phyloP scores from a whole-genome alignment of 805 yeast species.

The Wickerhamomyces tratensis region DNA sequence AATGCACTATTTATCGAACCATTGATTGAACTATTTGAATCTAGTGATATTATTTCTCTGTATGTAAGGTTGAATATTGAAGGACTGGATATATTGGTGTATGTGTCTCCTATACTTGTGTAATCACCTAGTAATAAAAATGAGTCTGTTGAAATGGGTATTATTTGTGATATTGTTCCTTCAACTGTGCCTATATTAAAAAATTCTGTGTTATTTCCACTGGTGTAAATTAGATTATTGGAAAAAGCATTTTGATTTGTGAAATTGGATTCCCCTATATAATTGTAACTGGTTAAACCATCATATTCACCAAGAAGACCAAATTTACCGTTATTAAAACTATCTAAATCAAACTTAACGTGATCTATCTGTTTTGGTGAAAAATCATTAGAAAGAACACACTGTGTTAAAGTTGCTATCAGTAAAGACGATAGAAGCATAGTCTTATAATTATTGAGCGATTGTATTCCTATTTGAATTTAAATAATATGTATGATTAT shows the following conservation, averaged over 20 bases:
- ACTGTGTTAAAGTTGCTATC: neutral
- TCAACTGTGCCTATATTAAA: conserved; percentile 10
- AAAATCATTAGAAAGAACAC: neutral
- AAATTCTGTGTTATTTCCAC: conserved; percentile 6
- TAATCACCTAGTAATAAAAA: conserved; percentile 23
- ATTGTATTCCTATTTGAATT: no score
- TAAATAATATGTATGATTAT: neutral
- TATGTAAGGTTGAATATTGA: conserved; percentile 22
- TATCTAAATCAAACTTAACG: neutral
- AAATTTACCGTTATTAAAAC: conserved; percentile 10
- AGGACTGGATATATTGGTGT: conserved; percentile 19
- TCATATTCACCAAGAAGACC: conserved; percentile 26
- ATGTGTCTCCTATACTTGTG: conserved; percentile 9
- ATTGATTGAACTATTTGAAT: conserved; percentile 10
- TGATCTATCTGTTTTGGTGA: neutral
- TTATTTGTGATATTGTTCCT: conserved; percentile 12
- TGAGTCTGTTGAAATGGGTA: conserved; percentile 21
- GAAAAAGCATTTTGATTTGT: conserved; percentile 12
- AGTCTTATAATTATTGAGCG: no score
- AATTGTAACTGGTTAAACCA: conserved; percentile 24
- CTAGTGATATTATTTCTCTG: conserved; percentile 16
- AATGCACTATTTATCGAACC: conserved; percentile 36
- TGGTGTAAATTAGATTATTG: conserved; percentile 12
- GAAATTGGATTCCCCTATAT: conserved; percentile 25
- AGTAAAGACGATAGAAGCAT: neutral